A percentile compares a stretch with the other conserved stretches of the same genome.
Conservation (phyloP, 2,329 filamentous ascomycete genomes). For the Mycosphaerella arachidis region DNA sequence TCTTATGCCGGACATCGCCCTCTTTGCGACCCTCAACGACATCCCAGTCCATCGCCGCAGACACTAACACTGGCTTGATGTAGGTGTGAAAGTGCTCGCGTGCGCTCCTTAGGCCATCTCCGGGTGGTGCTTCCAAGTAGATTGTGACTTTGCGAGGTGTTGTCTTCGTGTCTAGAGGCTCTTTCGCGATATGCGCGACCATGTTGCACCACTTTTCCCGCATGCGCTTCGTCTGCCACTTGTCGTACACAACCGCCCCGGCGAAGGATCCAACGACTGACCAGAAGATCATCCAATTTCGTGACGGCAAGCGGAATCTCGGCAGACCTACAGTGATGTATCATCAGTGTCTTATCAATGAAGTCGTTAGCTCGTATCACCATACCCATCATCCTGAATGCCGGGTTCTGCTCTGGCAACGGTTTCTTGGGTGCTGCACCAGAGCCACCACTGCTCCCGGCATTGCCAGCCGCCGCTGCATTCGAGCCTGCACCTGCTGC, state of each 20-base stretch:
- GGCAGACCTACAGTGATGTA: constrained; percentile 61
- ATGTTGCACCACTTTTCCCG: constrained; percentile 82
- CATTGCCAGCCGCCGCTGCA: constrained; percentile 2
- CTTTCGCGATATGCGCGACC: constrained; percentile 77
- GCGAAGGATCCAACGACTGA: constrained; percentile 72
- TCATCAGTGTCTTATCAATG: constrained; percentile 8
- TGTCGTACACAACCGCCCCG: constrained; percentile 82
- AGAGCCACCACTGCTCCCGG: constrained; percentile 1
- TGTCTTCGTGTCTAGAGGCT: constrained; percentile 66
- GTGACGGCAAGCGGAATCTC: constrained; percentile 80
- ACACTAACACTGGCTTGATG: constrained; percentile 85
- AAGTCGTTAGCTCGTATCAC: background rate
- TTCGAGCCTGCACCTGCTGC: constrained; percentile 13
- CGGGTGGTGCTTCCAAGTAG: constrained; percentile 79
- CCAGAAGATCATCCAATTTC: constrained; percentile 97
- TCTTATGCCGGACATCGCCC: constrained; percentile 83
- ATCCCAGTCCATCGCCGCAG: constrained; percentile 90
- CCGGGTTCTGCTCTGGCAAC: constrained; percentile 58
- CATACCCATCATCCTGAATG: constrained; percentile 65
- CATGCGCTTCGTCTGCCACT: constrained; percentile 77
- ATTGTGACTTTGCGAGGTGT: constrained; percentile 82
- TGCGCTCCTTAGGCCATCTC: constrained; percentile 75
- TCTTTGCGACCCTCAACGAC: constrained; percentile 87
- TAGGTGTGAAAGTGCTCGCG: constrained; percentile 96
- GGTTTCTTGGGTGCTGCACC: constrained; percentile 9